phyloP scores from a whole-genome alignment of 164 flowering plant species.

The Amborella trichopoda region DNA sequence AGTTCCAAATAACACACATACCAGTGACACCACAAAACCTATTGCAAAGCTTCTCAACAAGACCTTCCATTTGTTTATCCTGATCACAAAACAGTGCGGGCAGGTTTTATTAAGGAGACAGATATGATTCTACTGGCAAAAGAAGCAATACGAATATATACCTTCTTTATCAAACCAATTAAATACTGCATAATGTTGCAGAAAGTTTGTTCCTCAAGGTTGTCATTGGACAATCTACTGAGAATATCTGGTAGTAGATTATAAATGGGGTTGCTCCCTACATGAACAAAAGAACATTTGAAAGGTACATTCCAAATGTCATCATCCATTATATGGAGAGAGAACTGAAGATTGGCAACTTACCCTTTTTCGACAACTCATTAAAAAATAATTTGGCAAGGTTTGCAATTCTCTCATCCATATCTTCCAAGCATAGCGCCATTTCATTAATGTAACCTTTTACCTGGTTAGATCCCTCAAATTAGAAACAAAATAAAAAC shows the following conservation, averaged over 20 bases:
- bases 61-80: slow-evolving; percentile 99
- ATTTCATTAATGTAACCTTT: slow-evolving; percentile 96
- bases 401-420: slow-evolving; percentile 84
- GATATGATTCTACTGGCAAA: too few species aligned
- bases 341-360: too few species aligned
- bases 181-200: slow-evolving; percentile 94
- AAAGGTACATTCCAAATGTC: too few species aligned
- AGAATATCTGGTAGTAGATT: slow-evolving; percentile 97
- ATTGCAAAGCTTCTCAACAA: slow-evolving; percentile 94
- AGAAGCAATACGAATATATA: too few species aligned
- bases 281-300: too few species aligned
- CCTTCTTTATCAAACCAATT: slow-evolving; percentile 93
- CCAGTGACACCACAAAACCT: slow-evolving; percentile 85
- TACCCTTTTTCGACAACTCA: slow-evolving; percentile 95
- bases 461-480: slow-evolving; percentile 74
- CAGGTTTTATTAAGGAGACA: too few species aligned
- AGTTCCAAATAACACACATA: too few species aligned
- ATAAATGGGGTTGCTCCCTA: slow-evolving; percentile 95
- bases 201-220: slow-evolving; percentile 57
- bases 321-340: too few species aligned
- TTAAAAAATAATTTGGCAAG: slow-evolving; percentile 87
- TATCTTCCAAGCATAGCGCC: slow-evolving; percentile 83
- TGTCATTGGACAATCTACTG: slow-evolving; percentile 67
- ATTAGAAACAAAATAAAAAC: too few species aligned
- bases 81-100: too few species aligned